phyloP scores from a whole-genome alignment of 2,329 filamentous ascomycete species.

The Verticillium nubilum region DNA sequence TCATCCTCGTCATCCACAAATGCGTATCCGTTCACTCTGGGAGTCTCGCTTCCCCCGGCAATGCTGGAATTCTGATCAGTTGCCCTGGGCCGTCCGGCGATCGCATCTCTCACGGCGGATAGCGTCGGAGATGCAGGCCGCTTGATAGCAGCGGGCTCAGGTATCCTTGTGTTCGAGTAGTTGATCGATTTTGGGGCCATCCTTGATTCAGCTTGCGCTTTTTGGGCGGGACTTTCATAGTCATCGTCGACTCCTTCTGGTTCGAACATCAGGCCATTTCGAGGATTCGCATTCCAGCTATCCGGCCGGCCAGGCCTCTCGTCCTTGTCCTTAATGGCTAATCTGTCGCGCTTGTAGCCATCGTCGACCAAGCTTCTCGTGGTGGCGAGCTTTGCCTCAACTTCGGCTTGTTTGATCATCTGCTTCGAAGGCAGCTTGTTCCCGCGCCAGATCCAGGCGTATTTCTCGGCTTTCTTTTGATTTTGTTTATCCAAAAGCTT shows the following conservation, averaged over 20 bases:
- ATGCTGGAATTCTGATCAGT: conserved; percentile 55
- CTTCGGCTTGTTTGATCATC: conserved; percentile 62
- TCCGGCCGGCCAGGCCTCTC: conserved; percentile 73
- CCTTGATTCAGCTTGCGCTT: conserved; percentile 63
- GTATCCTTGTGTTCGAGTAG: conserved; percentile 79
- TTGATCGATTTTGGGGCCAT: conserved; percentile 72
- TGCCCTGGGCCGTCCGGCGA: conserved; percentile 63
- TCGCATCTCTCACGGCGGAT: conserved; percentile 78
- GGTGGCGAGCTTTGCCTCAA: conserved; percentile 47
- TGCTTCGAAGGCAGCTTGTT: conserved; percentile 85
- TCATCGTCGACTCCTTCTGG: conserved; percentile 60
- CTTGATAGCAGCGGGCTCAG: conserved; percentile 36
- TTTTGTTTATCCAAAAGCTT: conserved; percentile 88
- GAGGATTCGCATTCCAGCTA: conserved; percentile 66
- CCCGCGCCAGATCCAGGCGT: conserved; percentile 81
- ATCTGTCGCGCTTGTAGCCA: conserved; percentile 48
- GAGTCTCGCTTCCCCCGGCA: conserved; percentile 67
- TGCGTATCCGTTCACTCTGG: conserved; percentile 85
- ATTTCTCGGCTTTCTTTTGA: conserved; percentile 73
- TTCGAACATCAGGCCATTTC: conserved; percentile 84
- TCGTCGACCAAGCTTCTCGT: conserved; percentile 46
- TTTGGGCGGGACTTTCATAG: conserved; percentile 59
- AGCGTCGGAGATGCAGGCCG: conserved; percentile 73
- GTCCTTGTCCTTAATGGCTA: conserved; percentile 62
- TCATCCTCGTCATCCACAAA: conserved; percentile 82